Base-by-base conservation (phyloP, 129 eudicot genomes). In the Pittosporum tobira region DNA sequence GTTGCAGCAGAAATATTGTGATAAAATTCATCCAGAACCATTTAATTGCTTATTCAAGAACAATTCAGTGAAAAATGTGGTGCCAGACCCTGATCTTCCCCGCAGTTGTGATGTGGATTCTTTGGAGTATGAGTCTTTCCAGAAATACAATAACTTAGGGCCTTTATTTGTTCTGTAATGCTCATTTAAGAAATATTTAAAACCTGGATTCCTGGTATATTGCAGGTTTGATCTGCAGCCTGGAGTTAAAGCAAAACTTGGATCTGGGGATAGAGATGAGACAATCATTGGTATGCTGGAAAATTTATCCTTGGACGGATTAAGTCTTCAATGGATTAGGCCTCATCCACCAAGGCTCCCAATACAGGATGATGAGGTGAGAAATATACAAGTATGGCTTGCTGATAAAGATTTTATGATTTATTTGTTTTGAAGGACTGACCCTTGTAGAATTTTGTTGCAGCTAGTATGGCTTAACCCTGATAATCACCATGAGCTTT, bases 401-500 rank as follows among this genome's bases (percentile, higher is more conserved):
- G 30, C 4, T 21, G 11, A 30, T 48, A 2, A 20, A 46, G n/a
- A 51, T 34, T 60, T 11, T 38, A 5, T 19, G 45, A 26, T 59
- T 29, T 44, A 44, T 44, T 34, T 48, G 15, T 14, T 9, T 50
- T 9, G 18, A 31, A 20, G 25, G 42, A 18, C 25, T 70, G 46
- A 30, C 53, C 37, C 49, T 12, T 25, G 15, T 63, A 12, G 3
- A 64, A 48, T 62, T 65, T 31, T n/a, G 36, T 57, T 50, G 27
- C 75, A 83, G 93, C 69, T 93, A 45, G 84, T 87, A 24, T 93
- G 96, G 96, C 81, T 93, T 45, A 93, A 93, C 77, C 99, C 99
- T 26, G 96, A 79, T 72, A 81, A 75, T 59, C 84, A 68, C 51
- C 94, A 87, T 51, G 96, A 87, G 75, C 99, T 90, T 48, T 74